A percentile compares a stretch with the other conserved stretches of the same genome.
Evolutionary conservation across 1,284 basidiomycete species (phyloP).

Genomic region (Puccinia polysora): DNA sequence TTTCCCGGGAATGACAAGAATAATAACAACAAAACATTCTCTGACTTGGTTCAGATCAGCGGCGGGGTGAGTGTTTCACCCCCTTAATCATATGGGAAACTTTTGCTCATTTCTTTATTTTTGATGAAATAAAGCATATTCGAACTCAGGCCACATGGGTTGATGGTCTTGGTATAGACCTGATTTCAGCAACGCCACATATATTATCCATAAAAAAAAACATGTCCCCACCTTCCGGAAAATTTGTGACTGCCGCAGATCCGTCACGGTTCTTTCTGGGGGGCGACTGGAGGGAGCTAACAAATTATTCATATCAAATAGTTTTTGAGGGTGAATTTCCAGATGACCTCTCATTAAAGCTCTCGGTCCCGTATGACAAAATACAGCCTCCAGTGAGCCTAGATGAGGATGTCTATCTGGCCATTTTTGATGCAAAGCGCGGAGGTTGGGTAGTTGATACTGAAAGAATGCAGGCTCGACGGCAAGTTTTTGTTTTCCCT

Average conservation of each 20-base stretch:
- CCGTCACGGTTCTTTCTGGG: constrained; percentile 12
- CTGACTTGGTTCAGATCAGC: not conserved
- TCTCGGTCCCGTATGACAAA: constrained; percentile 19
- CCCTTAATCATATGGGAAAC: not conserved
- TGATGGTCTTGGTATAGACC: constrained; percentile 7
- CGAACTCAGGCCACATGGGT: constrained; percentile 1
- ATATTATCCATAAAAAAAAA: constrained; percentile 11
- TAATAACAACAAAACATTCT: not conserved
- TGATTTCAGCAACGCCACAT: constrained; percentile 18
- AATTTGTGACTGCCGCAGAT: constrained; percentile 32
- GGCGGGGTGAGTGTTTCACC: not conserved
- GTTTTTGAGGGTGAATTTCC: constrained; percentile 26
- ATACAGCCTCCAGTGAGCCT: constrained; percentile 1
- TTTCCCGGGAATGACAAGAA: not conserved
- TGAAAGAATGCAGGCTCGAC: constrained; percentile 19
- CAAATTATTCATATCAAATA: constrained; percentile 22
- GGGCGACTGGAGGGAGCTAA: constrained; percentile 20
- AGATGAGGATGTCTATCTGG: constrained; percentile 31
- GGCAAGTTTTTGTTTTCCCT: constrained; percentile 1
- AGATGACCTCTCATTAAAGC: constrained; percentile 24
- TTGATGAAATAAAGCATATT: not conserved
- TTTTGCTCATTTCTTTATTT: not conserved
- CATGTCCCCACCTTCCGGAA: constrained; percentile 15
- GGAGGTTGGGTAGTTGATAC: constrained; percentile 35
- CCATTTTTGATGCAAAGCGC: constrained; percentile 21